Percentiles rank a stretch among this genome's conserved stretches.
Evolutionary conservation across 345 rosid genomes (phyloP).

Genomic region (Odontarrhena argentea): DNA sequence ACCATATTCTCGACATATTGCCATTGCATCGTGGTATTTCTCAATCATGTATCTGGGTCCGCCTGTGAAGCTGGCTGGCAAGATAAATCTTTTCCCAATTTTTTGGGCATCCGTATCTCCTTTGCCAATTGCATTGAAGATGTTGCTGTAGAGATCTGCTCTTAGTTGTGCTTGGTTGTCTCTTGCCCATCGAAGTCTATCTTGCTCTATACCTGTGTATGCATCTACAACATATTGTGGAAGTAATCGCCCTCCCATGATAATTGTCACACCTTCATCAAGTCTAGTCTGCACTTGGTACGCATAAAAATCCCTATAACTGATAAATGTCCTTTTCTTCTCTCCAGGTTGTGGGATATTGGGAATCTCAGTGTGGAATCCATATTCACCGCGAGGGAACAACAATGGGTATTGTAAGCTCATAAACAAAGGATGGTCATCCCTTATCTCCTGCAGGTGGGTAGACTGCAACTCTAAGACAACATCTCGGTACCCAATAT

Average conservation of each 20-base stretch:
- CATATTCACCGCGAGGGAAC: neutral
- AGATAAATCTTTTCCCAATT: neutral
- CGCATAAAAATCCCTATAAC: neutral
- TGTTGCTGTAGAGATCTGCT: neutral
- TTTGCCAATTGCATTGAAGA: neutral
- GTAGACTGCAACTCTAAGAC: too few relatives aligned
- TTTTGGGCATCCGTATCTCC: neutral
- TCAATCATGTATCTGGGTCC: slow-evolving; percentile 1
- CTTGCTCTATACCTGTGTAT: neutral
- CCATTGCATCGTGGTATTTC: slow-evolving; percentile 2
- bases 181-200: neutral
- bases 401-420: neutral
- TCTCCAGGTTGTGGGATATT: too few relatives aligned
- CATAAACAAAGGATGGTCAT: too few relatives aligned
- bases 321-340: neutral
- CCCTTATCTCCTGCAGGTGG: too few relatives aligned
- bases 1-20: neutral
- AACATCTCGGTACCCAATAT: too few relatives aligned
- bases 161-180: neutral
- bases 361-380: neutral
- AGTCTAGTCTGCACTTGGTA: slow-evolving; percentile 6
- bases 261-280: neutral
- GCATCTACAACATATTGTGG: neutral
- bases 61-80: neutral
- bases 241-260: neutral